These are phyloP conservation scores for Westerdykella sp. DNA, from an alignment of 2,329 filamentous ascomycete genomes.

Conservation along the genomic window DNA sequence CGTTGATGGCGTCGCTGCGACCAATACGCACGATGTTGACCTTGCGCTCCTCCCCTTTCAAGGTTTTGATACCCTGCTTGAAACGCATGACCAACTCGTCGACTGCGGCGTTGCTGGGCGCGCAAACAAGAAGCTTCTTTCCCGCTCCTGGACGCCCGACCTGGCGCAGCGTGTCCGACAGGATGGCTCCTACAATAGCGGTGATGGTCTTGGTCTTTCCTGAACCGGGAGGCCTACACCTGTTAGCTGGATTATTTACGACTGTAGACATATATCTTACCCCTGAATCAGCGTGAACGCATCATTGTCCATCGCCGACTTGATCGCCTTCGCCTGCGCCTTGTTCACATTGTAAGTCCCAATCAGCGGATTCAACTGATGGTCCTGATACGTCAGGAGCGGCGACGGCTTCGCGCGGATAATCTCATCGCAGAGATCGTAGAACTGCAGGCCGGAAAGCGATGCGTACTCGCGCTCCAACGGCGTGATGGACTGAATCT, in stretches of 20 bases:
- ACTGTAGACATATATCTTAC: conserved; percentile 35
- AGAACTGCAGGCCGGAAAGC: conserved; percentile 84
- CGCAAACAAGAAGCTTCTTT: conserved; percentile 92
- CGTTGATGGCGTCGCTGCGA: conserved; percentile 85
- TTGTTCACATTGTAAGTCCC: conserved; percentile 77
- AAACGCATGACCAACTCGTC: conserved; percentile 92
- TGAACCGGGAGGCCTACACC: conserved; percentile 73
- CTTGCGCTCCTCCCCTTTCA: conserved; percentile 63
- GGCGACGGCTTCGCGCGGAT: conserved; percentile 84
- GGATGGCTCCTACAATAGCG: conserved; percentile 84
- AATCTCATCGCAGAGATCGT: conserved; percentile 91
- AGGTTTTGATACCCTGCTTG: conserved; percentile 77
- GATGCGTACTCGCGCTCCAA: conserved; percentile 94
- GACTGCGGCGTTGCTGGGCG: conserved; percentile 96
- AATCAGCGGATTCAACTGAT: conserved; percentile 62
- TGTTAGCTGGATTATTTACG: conserved; percentile 12
- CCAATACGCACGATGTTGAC: conserved; percentile 87
- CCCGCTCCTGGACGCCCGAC: conserved; percentile 32
- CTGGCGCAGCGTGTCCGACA: conserved; percentile 54
- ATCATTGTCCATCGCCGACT: conserved; percentile 90
- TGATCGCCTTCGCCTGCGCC: conserved; percentile 85
- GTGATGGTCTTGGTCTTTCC: conserved; percentile 98
- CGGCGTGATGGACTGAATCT: conserved; percentile 88
- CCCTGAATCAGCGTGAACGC: conserved; percentile 95
- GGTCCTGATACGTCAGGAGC: conserved; percentile 71